Evolutionary conservation across 768 basidiomycete genomes (phyloP).

Genomic region (Phlegmacium glaucopus): DNA sequence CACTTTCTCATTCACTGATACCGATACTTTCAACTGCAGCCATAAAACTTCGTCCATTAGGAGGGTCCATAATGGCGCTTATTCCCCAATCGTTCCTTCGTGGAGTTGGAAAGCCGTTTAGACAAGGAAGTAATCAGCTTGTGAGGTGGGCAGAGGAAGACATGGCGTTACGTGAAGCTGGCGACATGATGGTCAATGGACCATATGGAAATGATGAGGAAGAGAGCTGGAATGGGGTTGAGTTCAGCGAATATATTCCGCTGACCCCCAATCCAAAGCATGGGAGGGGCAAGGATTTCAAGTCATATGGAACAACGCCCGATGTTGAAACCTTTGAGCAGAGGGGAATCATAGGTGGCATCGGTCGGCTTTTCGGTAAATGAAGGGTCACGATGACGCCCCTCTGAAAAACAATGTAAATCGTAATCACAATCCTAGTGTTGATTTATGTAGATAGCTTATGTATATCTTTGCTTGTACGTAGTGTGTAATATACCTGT

Average conservation of each 20-base stretch:
- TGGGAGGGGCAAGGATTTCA: constrained; percentile 11
- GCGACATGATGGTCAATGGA: constrained; percentile 44
- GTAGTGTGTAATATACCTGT: too few species aligned
- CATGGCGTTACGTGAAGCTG: constrained; percentile 35
- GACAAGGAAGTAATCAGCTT: constrained; percentile 37
- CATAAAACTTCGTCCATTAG: constrained; percentile 17
- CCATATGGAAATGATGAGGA: constrained; percentile 15
- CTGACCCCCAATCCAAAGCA: constrained; percentile 32
- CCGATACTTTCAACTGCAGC: constrained; percentile 15
- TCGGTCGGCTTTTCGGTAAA: constrained; percentile 16
- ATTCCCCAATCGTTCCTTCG: constrained; percentile 12
- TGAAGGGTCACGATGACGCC: neutral
- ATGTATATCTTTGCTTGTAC: too few species aligned
- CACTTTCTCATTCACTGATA: constrained; percentile 13
- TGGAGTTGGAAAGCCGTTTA: constrained; percentile 27
- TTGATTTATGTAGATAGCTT: too few species aligned
- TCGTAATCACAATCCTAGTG: too few species aligned
- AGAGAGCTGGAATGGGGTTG: constrained; percentile 26
- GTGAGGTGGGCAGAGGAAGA: constrained; percentile 49
- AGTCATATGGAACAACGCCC: constrained; percentile 24
- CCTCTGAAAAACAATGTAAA: too few species aligned
- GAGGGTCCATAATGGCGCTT: constrained; percentile 10
- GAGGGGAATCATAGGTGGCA: constrained; percentile 7
- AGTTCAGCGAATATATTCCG: constrained; percentile 42
- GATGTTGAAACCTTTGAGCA: constrained; percentile 21